Base-by-base conservation (phyloP, 306 rosid species). In the Lablab purpureus region DNA sequence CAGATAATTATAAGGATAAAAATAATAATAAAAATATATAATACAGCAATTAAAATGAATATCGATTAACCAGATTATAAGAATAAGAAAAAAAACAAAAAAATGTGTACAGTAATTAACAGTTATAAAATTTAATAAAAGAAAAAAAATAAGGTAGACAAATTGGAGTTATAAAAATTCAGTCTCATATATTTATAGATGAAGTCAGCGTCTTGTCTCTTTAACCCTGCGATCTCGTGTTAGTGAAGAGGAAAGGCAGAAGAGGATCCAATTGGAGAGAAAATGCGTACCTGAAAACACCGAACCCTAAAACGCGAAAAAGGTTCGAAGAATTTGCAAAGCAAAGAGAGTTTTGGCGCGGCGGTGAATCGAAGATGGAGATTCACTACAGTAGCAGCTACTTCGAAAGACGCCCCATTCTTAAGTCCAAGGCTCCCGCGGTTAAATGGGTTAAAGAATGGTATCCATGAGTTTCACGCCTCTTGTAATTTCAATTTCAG, bases 401-500 rank as follows among this genome's bases (percentile, higher is more conserved):
- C 19, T 91, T 83, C 86, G 97, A 91, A 28, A 64, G 98, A 73
- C 94, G 94, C 37, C 88, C 93, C 68, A 77, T 91, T 55, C 27
- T 91, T 78, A 87, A 50, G 81, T 91, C 98, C 77, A 93, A 85
- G 80, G 22, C 89, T 77, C 93, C 97, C 45, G 93, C 94, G 1
- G 93, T 86, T 71, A 91, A 90, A 87, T 93, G 98, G 98, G 84
- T 89, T 45, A 89, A 71, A 83, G 91, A 91, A 85, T 93, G 98
- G 98, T 93, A 85, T 37, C 0, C 3, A 19, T 23, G 12, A 10
- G 19, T 28, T 73, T 34, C 25, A 36, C 49, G 47, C 45, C 43
- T 19, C 45, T 30, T 34, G 27, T 73, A 1, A 11, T 11, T 52
- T 52, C 6, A 22, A 3, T 14, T 60, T 60, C 8, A 66, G 50